Percentiles rank a stretch among this genome's conserved stretches.
phyloP scores from a whole-genome alignment of 345 rosid species.

The Populus pruinosa region DNA sequence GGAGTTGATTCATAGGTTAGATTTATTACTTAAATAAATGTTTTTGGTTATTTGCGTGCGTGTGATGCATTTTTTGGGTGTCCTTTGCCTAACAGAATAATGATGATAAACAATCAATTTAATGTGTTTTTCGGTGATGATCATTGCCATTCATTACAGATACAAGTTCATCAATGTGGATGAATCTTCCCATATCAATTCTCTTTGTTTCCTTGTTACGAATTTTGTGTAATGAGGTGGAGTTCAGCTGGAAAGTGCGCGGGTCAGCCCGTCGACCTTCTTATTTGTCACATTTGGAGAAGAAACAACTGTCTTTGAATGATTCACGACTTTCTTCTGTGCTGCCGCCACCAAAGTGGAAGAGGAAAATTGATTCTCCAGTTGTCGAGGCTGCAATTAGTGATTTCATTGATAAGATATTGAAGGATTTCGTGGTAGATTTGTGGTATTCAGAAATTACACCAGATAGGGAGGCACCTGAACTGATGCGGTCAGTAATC shows the following conservation, averaged over 20 bases:
- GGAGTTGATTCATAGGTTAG: not conserved
- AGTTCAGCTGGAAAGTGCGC: conserved; percentile 65
- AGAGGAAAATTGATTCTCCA: conserved; percentile 80
- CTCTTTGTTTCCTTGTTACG: conserved; percentile 49
- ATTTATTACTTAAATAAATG: not conserved
- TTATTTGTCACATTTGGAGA: conserved; percentile 55
- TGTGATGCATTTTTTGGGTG: not conserved
- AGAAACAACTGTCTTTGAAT: conserved; percentile 70
- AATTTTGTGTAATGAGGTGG: conserved; percentile 57
- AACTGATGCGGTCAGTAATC: conserved; percentile 70
- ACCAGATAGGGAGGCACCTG: conserved; percentile 82
- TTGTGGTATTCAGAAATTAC: conserved; percentile 94
- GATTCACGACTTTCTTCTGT: conserved; percentile 63
- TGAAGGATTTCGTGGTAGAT: conserved; percentile 80
- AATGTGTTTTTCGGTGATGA: not conserved
- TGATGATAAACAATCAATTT: not conserved
- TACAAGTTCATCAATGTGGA: conserved; percentile 91
- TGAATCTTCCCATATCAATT: conserved; percentile 84
- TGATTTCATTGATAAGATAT: conserved; percentile 70
- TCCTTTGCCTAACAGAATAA: not conserved
- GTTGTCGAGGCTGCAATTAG: conserved; percentile 70
- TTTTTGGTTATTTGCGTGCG: not conserved
- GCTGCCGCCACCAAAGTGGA: conserved; percentile 62
- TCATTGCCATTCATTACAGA: conserved; percentile 36
- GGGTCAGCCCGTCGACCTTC: conserved; percentile 18